These are phyloP conservation scores for Ustilago sp. DNA, from an alignment of 1,284 basidiomycete genomes.

Conservation along the genomic window DNA sequence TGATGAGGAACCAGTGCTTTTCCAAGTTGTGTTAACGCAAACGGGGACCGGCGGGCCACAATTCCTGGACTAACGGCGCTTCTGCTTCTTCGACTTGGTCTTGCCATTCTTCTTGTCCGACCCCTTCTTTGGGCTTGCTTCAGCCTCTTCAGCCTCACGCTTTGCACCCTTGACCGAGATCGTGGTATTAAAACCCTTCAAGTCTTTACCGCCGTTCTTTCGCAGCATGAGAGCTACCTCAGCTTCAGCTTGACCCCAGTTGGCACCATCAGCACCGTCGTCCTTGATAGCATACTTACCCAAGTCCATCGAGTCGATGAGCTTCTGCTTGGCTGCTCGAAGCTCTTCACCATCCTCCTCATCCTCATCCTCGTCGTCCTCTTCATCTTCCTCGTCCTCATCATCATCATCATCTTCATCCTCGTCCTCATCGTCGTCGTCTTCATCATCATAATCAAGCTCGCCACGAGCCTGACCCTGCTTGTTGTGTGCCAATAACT, in stretches of 20 bases:
- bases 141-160: conserved; percentile 27
- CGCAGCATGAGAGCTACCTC: conserved; percentile 54
- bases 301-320: conserved; percentile 59
- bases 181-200: conserved; percentile 52
- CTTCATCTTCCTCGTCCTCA: conserved; percentile 13
- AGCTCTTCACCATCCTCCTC: conserved; percentile 37
- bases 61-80: conserved; percentile 16
- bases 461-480: conserved; percentile 20
- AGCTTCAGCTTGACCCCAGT: conserved; percentile 64
- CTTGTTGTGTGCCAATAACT: conserved; percentile 35
- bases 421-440: conserved; percentile 28
- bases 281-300: conserved; percentile 57
- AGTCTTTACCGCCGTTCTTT: conserved; percentile 45
- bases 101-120: conserved; percentile 32
- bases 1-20: neutral
- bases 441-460: conserved; percentile 29
- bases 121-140: conserved; percentile 29
- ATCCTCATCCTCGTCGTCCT: conserved; percentile 20
- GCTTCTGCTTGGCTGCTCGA: conserved; percentile 41
- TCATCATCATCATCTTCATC: conserved; percentile 25
- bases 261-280: conserved; percentile 19
- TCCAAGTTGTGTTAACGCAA: neutral
- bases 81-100: conserved; percentile 35
- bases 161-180: conserved; percentile 52
- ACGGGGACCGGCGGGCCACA: too few relatives aligned